Conservation (phyloP, 2,329 filamentous ascomycete species). For the Fusarium algeriense region DNA sequence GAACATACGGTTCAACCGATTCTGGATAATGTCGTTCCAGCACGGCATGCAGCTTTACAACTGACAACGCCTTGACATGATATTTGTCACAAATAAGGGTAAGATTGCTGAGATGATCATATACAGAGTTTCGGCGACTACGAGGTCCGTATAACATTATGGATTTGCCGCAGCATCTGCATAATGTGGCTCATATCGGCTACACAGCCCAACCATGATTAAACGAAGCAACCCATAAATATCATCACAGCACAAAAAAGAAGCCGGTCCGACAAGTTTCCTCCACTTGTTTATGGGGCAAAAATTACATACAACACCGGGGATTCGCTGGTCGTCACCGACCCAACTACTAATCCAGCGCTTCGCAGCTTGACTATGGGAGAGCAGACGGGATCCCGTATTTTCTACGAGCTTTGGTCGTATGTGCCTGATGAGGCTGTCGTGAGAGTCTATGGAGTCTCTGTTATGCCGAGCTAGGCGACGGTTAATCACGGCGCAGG, state of each 20-base stretch:
- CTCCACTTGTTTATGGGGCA: not conserved
- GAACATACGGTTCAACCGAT: slow-evolving; percentile 11
- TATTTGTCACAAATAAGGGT: slow-evolving; percentile 8
- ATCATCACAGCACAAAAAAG: not conserved
- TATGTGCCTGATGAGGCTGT: not conserved
- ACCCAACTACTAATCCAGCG: slow-evolving; percentile 32
- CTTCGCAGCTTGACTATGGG: slow-evolving; percentile 27
- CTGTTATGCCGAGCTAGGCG: not conserved
- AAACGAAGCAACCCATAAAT: not conserved
- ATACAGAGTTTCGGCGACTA: slow-evolving; percentile 3
- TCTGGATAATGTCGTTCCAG: slow-evolving; percentile 14
- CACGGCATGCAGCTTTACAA: slow-evolving; percentile 18
- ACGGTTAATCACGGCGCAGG: not conserved
- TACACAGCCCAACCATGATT: not conserved
- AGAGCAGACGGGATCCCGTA: slow-evolving; percentile 32
- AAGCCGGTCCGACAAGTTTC: not conserved
- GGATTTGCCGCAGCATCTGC: slow-evolving; percentile 5
- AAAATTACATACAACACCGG: slow-evolving; percentile 30
- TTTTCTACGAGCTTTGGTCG: slow-evolving; percentile 33
- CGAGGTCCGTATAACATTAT: not conserved
- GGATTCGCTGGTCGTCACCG: slow-evolving; percentile 34
- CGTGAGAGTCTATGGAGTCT: not conserved
- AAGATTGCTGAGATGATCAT: slow-evolving; percentile 14
- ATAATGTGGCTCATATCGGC: not conserved
- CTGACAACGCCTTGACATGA: slow-evolving; percentile 6